phyloP scores from a whole-genome alignment of 306 rosid species.

The Ochetophila trinervis region DNA sequence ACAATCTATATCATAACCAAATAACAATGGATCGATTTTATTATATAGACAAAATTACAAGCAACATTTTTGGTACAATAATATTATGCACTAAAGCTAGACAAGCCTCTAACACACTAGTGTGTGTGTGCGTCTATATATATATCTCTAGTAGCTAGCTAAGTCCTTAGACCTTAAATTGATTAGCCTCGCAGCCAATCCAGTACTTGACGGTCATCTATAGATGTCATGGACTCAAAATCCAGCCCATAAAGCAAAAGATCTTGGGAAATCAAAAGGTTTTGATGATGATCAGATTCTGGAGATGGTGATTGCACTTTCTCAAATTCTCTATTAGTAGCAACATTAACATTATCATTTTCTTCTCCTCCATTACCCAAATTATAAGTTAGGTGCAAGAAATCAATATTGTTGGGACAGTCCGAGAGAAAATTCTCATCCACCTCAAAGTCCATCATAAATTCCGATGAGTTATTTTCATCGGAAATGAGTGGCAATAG shows the following conservation, averaged over 20 bases:
- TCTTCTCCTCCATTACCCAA: constrained; percentile 13
- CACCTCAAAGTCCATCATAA: constrained; percentile 41
- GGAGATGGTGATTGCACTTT: background rate
- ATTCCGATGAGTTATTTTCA: constrained; percentile 20
- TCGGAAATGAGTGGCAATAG: constrained; percentile 4
- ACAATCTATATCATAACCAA: no score
- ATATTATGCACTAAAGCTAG: no score
- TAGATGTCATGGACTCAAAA: constrained; percentile 26
- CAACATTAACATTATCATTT: constrained; percentile 1
- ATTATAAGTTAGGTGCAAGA: constrained; percentile 24
- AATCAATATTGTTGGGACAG: constrained; percentile 34
- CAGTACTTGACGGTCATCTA: constrained; percentile 37
- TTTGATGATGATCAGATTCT: constrained; percentile 1
- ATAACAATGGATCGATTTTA: no score
- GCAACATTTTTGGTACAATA: no score
- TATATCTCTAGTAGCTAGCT: no score
- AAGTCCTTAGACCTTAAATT: no score
- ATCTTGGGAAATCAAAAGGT: constrained; percentile 24
- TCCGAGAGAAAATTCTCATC: constrained; percentile 43
- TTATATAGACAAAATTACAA: no score
- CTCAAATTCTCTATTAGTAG: background rate
- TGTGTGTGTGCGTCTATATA: no score
- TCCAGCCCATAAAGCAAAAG: constrained; percentile 24
- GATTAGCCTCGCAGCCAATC: constrained; percentile 33
- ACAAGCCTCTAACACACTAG: no score